These are phyloP conservation scores for Lentinus brumalis DNA, from an alignment of 768 basidiomycete genomes.

Conservation along the genomic window DNA sequence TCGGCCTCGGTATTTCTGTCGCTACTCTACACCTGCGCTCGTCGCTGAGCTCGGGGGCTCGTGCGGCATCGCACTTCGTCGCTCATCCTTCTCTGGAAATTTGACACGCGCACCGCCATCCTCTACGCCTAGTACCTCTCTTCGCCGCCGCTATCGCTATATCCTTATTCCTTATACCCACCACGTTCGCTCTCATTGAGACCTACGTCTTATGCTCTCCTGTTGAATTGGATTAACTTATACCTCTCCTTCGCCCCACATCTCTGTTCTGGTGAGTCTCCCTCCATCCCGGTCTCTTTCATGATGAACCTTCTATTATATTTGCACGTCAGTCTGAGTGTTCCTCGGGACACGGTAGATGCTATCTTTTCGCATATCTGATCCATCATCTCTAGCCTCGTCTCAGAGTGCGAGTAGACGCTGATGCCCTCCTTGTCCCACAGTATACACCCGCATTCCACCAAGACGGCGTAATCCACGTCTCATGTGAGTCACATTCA, in stretches of 20 bases:
- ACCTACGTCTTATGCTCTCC: neutral
- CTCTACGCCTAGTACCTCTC: neutral
- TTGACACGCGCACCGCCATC: slow-evolving; percentile 9
- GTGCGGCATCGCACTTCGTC: neutral
- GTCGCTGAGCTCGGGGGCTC: neutral
- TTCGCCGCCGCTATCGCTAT: neutral
- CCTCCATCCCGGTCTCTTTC: neutral
- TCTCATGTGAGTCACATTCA: neutral
- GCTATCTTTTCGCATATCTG: slow-evolving; percentile 17
- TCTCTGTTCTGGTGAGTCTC: slow-evolving; percentile 2
- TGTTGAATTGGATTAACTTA: slow-evolving; percentile 10
- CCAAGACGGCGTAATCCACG: neutral
- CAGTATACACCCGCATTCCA: neutral
- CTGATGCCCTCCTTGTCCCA: neutral
- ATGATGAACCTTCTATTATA: slow-evolving; percentile 22
- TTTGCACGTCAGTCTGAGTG: slow-evolving; percentile 53
- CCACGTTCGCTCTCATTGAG: neutral
- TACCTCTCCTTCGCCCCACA: neutral
- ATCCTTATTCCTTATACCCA: slow-evolving; percentile 11
- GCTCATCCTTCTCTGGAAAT: slow-evolving; percentile 4
- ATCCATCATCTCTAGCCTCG: neutral
- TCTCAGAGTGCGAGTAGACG: neutral
- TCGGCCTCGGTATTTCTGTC: neutral
- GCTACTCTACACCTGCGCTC: neutral
- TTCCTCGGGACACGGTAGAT: slow-evolving; percentile 14